Conservation (phyloP, 768 basidiomycete species). For the Scleroderma citrinum region DNA sequence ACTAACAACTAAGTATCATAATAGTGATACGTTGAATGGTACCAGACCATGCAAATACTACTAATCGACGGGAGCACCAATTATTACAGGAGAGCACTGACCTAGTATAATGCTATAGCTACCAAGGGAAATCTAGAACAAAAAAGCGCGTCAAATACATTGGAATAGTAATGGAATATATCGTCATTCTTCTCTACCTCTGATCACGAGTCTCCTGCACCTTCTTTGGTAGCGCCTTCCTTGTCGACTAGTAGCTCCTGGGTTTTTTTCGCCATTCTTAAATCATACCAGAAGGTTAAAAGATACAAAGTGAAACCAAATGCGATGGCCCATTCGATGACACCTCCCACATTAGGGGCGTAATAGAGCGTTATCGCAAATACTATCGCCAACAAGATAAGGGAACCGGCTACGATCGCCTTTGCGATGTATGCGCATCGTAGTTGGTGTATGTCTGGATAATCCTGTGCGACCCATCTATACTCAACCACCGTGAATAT, state of each 20-base stretch:
- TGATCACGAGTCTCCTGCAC: not conserved
- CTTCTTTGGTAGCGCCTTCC: not conserved
- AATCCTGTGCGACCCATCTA: slow-evolving; percentile 59
- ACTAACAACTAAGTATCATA: no score
- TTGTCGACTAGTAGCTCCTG: not conserved
- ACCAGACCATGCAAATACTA: no score
- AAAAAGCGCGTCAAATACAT: no score
- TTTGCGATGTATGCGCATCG: slow-evolving; percentile 55
- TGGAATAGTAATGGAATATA: no score
- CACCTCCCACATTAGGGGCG: slow-evolving; percentile 47
- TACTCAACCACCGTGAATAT: slow-evolving; percentile 73
- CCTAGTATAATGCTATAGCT: no score
- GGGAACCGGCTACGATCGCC: slow-evolving; percentile 48
- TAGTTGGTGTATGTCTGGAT: slow-evolving; percentile 37
- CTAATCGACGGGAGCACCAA: no score
- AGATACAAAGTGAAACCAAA: slow-evolving; percentile 72
- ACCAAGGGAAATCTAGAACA: no score
- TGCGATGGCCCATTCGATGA: slow-evolving; percentile 70
- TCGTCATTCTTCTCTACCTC: no score
- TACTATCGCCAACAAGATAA: slow-evolving; percentile 57
- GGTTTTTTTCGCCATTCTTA: slow-evolving; percentile 44
- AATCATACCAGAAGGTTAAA: slow-evolving; percentile 66
- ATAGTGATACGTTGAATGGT: no score
- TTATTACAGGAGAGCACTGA: no score
- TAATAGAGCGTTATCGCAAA: slow-evolving; percentile 51